phyloP scores from a whole-genome alignment of 768 basidiomycete species.

The Lactarius tabidus region DNA sequence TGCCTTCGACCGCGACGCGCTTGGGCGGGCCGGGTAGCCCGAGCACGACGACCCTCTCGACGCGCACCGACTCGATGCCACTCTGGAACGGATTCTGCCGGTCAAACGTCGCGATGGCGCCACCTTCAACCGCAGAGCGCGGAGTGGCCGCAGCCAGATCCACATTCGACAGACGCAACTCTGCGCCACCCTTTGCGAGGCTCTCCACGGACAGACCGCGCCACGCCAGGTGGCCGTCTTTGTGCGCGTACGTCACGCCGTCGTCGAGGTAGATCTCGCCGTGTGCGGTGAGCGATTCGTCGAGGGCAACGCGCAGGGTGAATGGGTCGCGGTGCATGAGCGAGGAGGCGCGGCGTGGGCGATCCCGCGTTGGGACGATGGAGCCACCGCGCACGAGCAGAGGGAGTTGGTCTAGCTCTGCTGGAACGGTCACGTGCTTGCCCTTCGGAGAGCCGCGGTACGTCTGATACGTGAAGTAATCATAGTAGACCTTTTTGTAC shows the following conservation, averaged over 20 bases:
- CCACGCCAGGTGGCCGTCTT: constrained; percentile 80
- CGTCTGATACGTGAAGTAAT: constrained; percentile 74
- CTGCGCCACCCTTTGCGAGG: constrained; percentile 31
- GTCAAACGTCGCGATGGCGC: constrained; percentile 47
- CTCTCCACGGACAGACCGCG: constrained; percentile 59
- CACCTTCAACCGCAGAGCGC: constrained; percentile 48
- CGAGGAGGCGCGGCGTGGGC: constrained; percentile 78
- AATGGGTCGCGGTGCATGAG: constrained; percentile 92
- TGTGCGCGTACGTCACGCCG: constrained; percentile 76
- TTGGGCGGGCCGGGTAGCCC: constrained; percentile 64
- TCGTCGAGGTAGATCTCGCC: constrained; percentile 97
- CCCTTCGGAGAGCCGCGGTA: constrained; percentile 66
- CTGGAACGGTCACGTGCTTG: constrained; percentile 68
- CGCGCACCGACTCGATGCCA: constrained; percentile 61
- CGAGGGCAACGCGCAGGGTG: constrained; percentile 81
- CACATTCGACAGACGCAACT: constrained; percentile 44
- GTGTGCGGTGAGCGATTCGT: constrained; percentile 50
- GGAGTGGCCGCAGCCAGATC: constrained; percentile 50
- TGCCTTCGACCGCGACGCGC: constrained; percentile 51
- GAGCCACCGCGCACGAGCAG: constrained; percentile 88
- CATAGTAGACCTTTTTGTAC: constrained; percentile 76
- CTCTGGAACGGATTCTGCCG: constrained; percentile 64
- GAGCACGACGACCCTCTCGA: constrained; percentile 78
- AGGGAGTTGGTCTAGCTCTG: constrained; percentile 77
- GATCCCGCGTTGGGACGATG: constrained; percentile 82